phyloP scores from a whole-genome alignment of 2,329 filamentous ascomycete species.

The Plectosphaerella sp. region DNA sequence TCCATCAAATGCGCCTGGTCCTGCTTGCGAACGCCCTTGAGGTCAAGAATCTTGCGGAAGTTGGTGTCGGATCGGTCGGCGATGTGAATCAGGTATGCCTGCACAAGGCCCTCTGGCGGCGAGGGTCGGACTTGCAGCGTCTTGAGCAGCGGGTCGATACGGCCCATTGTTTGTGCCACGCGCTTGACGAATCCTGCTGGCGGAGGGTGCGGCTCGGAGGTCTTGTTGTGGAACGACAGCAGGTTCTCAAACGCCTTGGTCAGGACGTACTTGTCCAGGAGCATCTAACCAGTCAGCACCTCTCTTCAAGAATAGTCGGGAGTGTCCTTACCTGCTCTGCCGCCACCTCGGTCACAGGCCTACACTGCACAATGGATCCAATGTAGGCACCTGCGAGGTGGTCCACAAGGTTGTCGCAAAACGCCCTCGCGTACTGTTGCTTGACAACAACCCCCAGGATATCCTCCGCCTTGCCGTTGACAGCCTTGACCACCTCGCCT shows the following conservation, averaged over 20 bases:
- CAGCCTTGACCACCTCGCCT: slow-evolving; percentile 68
- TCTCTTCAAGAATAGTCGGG: not conserved
- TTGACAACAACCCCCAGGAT: slow-evolving; percentile 78
- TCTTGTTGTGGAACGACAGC: slow-evolving; percentile 56
- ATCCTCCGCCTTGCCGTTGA: slow-evolving; percentile 68
- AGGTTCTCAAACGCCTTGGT: slow-evolving; percentile 74
- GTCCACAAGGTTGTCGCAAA: slow-evolving; percentile 95
- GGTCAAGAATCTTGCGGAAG: slow-evolving; percentile 91
- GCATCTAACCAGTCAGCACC: slow-evolving; percentile 59
- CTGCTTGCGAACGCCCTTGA: slow-evolving; percentile 84
- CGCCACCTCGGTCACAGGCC: slow-evolving; percentile 87
- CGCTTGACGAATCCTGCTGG: slow-evolving; percentile 73
- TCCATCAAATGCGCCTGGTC: slow-evolving; percentile 83
- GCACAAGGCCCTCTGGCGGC: slow-evolving; percentile 88
- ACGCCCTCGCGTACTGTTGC: slow-evolving; percentile 88
- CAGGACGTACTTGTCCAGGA: slow-evolving; percentile 88
- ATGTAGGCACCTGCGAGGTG: slow-evolving; percentile 76
- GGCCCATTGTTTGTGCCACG: slow-evolving; percentile 76
- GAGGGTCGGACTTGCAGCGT: slow-evolving; percentile 90
- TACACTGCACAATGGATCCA: slow-evolving; percentile 79
- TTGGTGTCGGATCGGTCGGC: slow-evolving; percentile 90
- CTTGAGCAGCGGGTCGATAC: slow-evolving; percentile 89
- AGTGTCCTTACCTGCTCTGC: slow-evolving; percentile 67
- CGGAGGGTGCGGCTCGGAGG: slow-evolving; percentile 32
- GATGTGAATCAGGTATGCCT: slow-evolving; percentile 97